Evolutionary conservation across 495 filamentous ascomycete genomes (phyloP).

Genomic region (Talaromyces borbonicus): DNA sequence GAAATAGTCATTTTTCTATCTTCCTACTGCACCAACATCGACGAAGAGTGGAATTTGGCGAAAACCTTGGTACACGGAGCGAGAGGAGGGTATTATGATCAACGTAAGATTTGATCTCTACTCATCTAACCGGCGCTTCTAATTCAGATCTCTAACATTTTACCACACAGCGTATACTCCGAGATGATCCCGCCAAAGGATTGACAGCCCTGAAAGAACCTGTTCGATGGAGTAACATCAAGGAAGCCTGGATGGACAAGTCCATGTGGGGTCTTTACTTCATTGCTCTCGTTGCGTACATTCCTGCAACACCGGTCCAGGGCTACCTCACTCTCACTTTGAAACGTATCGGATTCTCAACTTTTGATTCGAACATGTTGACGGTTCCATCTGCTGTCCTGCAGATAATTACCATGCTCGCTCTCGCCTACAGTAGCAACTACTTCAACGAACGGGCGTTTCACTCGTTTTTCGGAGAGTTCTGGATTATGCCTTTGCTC

Average conservation of each 20-base stretch:
- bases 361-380: slow-evolving; percentile 38
- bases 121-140: neutral
- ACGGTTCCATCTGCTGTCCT: slow-evolving; percentile 32
- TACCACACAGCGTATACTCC: slow-evolving; percentile 25
- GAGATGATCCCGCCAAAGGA: slow-evolving; percentile 47
- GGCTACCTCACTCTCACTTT: slow-evolving; percentile 33
- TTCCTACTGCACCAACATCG: slow-evolving; percentile 37
- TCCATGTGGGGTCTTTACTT: slow-evolving; percentile 36
- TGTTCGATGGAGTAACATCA: slow-evolving; percentile 21
- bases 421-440: slow-evolving; percentile 30
- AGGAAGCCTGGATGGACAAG: slow-evolving; percentile 21
- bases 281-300: slow-evolving; percentile 39
- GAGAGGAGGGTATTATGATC: slow-evolving; percentile 42
- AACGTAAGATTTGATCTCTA: slow-evolving; percentile 18
- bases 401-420: slow-evolving; percentile 36
- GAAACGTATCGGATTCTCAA: slow-evolving; percentile 30
- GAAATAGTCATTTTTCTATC: slow-evolving; percentile 20
- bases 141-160: neutral
- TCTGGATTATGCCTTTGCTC: slow-evolving; percentile 37
- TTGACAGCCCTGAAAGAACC: slow-evolving; percentile 21
- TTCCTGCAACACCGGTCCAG: slow-evolving; percentile 32
- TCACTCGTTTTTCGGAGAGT: slow-evolving; percentile 31
- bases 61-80: slow-evolving; percentile 42
- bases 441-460: slow-evolving; percentile 35
- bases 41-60: slow-evolving; percentile 41